Base-by-base conservation (phyloP, 2,329 filamentous ascomycete species). In the Fusarium sp. region DNA sequence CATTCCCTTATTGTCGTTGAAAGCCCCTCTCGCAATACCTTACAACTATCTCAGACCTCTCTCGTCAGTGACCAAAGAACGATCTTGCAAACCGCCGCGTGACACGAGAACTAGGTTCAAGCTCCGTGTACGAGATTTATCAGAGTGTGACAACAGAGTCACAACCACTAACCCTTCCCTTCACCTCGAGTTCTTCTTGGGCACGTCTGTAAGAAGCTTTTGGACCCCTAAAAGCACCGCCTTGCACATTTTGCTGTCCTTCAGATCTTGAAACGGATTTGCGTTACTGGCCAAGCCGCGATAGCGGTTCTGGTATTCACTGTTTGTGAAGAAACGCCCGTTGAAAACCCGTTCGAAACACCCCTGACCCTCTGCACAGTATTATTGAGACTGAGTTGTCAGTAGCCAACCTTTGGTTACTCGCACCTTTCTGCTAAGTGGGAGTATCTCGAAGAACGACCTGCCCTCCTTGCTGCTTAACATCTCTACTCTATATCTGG, bases 31-130 rank as follows among this genome's bases (percentile, higher is more conserved):
- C 73, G 38, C 65, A 68, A 61, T 69, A 54, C 25, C 23, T 54
- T 54, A 77, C 72, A 68, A 69, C 61, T 62, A 75, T 69, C 62
- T 54, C 46, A 61, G 58, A 60, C 32, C 44, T 74, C 67, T 69
- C 75, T 69, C 69, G 72, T 64, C 64, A 67, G 61, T 61, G 58
- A 72, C 64, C 63, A 65, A 54, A 69, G 60, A 66, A 60, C 50
- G 49, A 64, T 64, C 67, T 75, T 71, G 67, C 71, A 78, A 72
- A 71, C 50, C 67, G 25, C 69, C 50, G 62, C 69, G 52, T 72
- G 75, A 71, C 70, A 66, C 64, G 64, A 71, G 59, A 46, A 32
- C 63, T 50, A 65, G 64, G 60, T 62, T 61, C 57, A 67, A 57
- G 58, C 65, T 67, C 68, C 64, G 61, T 59, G 67, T 71, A 62